Percentiles rank a stretch among this genome's conserved stretches.
Evolutionary conservation across 2,329 filamentous ascomycete species (phyloP).

Genomic region (Cladorrhinum sp.): DNA sequence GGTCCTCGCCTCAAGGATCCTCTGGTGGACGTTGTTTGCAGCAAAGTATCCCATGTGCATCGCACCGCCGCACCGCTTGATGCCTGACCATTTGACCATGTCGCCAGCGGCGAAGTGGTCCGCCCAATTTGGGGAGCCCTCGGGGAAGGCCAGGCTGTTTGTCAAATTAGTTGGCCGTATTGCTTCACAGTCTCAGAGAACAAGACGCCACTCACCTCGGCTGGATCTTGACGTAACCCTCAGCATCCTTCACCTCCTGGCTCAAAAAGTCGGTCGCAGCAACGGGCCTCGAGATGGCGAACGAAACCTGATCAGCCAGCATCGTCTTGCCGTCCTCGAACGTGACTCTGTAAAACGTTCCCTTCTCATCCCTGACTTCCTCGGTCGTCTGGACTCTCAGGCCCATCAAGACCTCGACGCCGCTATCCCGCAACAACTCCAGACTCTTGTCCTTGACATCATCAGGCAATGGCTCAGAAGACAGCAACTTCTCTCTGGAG

Average conservation of each 20-base stretch:
- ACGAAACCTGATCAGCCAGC: slow-evolving; percentile 62
- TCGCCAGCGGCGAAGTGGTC: slow-evolving; percentile 70
- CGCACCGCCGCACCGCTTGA: slow-evolving; percentile 74
- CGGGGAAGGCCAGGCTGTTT: slow-evolving; percentile 52
- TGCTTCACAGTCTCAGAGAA: background rate
- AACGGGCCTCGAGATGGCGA: slow-evolving; percentile 62
- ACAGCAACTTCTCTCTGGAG: slow-evolving; percentile 66
- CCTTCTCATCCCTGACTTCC: slow-evolving; percentile 45
- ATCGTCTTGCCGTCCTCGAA: slow-evolving; percentile 61
- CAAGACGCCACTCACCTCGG: slow-evolving; percentile 42
- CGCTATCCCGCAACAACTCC: slow-evolving; percentile 56
- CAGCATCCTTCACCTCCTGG: slow-evolving; percentile 52
- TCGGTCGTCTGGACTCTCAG: slow-evolving; percentile 53
- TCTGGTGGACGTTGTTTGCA: slow-evolving; percentile 65
- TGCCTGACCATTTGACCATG: slow-evolving; percentile 67
- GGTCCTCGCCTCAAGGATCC: slow-evolving; percentile 46
- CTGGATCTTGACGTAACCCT: slow-evolving; percentile 64
- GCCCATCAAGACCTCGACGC: slow-evolving; percentile 62
- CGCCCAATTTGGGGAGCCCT: slow-evolving; percentile 52
- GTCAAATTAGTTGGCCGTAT: slow-evolving; percentile 4
- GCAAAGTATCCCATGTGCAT: slow-evolving; percentile 69
- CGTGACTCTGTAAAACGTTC: slow-evolving; percentile 43
- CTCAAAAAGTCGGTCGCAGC: slow-evolving; percentile 65
- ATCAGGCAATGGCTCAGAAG: slow-evolving; percentile 68
- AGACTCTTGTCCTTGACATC: slow-evolving; percentile 63